A percentile compares a stretch with the other conserved stretches of the same genome.
phyloP scores from a whole-genome alignment of 1,284 basidiomycete genomes.

The Sporisorium scitamineum region DNA sequence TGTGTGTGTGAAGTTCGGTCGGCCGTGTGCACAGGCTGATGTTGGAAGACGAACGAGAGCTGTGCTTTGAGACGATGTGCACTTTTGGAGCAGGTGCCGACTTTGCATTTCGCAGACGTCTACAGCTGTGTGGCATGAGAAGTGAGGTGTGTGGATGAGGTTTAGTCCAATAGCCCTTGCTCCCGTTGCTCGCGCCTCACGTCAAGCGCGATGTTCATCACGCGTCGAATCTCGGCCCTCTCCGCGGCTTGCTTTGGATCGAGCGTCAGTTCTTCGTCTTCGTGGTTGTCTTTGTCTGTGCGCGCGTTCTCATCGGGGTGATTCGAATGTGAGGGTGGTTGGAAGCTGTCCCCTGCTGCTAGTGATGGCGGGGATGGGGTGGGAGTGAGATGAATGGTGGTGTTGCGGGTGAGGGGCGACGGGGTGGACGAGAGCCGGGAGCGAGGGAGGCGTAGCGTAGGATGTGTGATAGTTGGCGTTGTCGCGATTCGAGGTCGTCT shows the following conservation, averaged over 20 bases:
- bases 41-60: too few species aligned
- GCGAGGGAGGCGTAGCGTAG: constrained; percentile 32
- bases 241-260: constrained; percentile 12
- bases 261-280: constrained; percentile 6
- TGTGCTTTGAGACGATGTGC: too few species aligned
- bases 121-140: too few species aligned
- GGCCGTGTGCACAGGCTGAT: too few species aligned
- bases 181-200: constrained; percentile 33
- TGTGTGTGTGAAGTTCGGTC: too few species aligned
- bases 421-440: constrained; percentile 5
- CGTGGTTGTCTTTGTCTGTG: background rate
- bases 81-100: too few species aligned
- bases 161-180: constrained; percentile 31
- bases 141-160: too few species aligned
- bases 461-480: constrained; percentile 24
- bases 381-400: background rate
- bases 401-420: background rate
- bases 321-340: too few species aligned
- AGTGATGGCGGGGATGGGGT: background rate
- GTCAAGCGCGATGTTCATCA: constrained; percentile 33
- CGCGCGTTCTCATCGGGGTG: too few species aligned
- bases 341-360: too few species aligned
- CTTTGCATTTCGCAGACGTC: too few species aligned
- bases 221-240: constrained; percentile 5
- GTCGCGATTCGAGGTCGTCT: background rate